Percentiles rank a stretch among this genome's conserved stretches.
Conservation (phyloP, 108 stramenopile species). For the Cyclotella atomus region DNA sequence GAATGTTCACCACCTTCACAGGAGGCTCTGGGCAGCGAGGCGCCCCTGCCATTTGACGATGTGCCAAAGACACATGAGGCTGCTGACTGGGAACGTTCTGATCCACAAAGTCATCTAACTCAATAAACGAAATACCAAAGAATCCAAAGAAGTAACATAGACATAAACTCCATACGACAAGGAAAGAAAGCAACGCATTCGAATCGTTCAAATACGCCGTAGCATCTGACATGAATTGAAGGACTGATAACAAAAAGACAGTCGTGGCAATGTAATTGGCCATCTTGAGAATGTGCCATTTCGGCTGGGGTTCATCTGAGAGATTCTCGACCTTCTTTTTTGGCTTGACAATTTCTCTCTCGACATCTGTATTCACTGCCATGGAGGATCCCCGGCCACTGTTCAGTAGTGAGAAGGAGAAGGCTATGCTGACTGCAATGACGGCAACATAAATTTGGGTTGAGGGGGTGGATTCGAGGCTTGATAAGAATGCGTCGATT, state of each 20-base stretch:
- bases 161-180: constrained; percentile 80
- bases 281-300: constrained; percentile 81
- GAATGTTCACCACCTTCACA: constrained; percentile 57
- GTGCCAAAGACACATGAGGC: neutral
- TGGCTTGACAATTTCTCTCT: constrained; percentile 9
- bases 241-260: constrained; percentile 65
- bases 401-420: constrained; percentile 69
- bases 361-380: neutral
- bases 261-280: constrained; percentile 64
- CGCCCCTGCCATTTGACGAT: neutral
- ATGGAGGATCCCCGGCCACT: constrained; percentile 46
- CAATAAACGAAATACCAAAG: constrained; percentile 93
- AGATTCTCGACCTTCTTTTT: constrained; percentile 13
- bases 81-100: constrained; percentile 35
- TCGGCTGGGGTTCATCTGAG: constrained; percentile 60
- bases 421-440: constrained; percentile 62
- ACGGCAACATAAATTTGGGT: constrained; percentile 70
- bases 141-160: constrained; percentile 96
- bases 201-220: constrained; percentile 67
- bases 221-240: constrained; percentile 64
- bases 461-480: constrained; percentile 56
- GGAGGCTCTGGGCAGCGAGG: constrained; percentile 15
- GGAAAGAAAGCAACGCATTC: constrained; percentile 59
- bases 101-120: constrained; percentile 55
- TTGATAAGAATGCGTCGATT: constrained; percentile 51